phyloP scores from a whole-genome alignment of 495 filamentous ascomycete species.

The Penicillium pulvis region DNA sequence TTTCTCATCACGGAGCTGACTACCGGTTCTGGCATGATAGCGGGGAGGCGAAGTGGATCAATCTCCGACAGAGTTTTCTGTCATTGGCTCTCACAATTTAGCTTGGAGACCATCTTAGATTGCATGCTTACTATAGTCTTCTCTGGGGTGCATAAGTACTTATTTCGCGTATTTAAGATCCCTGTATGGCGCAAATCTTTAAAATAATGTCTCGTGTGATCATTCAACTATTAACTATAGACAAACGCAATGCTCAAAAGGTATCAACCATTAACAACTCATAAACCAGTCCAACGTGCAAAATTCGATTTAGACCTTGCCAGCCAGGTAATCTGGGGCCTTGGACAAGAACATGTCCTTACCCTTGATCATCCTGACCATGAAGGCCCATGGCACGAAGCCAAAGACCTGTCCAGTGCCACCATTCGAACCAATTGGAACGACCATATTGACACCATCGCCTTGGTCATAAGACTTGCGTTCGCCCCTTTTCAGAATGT shows the following conservation, averaged over 20 bases:
- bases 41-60: constrained; percentile 9
- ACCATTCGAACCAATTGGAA: constrained; percentile 45
- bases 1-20: constrained; percentile 25
- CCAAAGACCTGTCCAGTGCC: constrained; percentile 55
- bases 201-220: neutral
- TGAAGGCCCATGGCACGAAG: constrained; percentile 41
- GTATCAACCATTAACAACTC: constrained; percentile 8
- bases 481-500: constrained; percentile 27
- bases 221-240: neutral
- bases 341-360: constrained; percentile 40
- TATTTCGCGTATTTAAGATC: neutral
- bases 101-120: neutral
- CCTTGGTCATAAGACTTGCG: constrained; percentile 28
- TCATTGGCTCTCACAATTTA: constrained; percentile 4
- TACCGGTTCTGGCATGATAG: constrained; percentile 15
- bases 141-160: constrained; percentile 2
- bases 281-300: neutral
- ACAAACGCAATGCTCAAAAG: neutral
- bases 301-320: constrained; percentile 13
- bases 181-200: neutral
- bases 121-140: constrained; percentile 1
- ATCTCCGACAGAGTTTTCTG: neutral
- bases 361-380: constrained; percentile 52
- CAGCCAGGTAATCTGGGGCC: constrained; percentile 20
- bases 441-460: constrained; percentile 34